Base-by-base conservation (phyloP, 2,329 filamentous ascomycete genomes). In the Harringtonia lauricola region DNA sequence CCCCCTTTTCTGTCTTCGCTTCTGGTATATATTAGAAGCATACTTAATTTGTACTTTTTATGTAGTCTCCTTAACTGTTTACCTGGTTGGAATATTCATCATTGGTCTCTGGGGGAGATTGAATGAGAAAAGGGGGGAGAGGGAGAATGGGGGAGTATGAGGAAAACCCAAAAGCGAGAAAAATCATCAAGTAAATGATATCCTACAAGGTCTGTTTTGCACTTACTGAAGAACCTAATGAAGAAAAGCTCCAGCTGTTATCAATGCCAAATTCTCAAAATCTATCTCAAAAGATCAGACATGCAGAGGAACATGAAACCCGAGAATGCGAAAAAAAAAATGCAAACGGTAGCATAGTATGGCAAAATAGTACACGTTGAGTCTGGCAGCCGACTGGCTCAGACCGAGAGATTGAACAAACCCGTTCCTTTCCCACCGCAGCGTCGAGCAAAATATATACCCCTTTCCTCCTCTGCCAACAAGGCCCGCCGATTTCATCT, bases 331-430 rank as follows among this genome's bases (percentile, higher is more conserved):
- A 12, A 29, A 14, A 14, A 38, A 41, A 28, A 41, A 28, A 45
- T 41, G 36, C 36, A 38, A 30, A 39, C 34, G 38, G 36, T 31
- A 44, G 58, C 61, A 57, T 61, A 62, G 64, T 65, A 61, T 61
- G 60, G 68, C 62, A 71, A 70, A 26, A 26, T 67, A 71, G 63
- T 72, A 72, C 69, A 70, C 62, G 62, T n/a, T 64, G 62, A 61
- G 56, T 59, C 52, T 21, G 30, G 41, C 3, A 33, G 17, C 21
- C 42, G 24, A 45, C 36, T 5, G 41, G 44, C 26, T 33, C 38
- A 34, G 37, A 33, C 31, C 7, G 24, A 26, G 24, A 26, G 24
- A 26, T 26, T 26, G 24, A 26, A 43, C 36, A 42, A 42, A 18
- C 37, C 43, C 33, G 18, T 37, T 26, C 37, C 39, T 26, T 33